These are phyloP conservation scores for Rhytidiadelphus loreus DNA, from an alignment of 225 moss, liverwort and hornwort genomes.

Conservation along the genomic window DNA sequence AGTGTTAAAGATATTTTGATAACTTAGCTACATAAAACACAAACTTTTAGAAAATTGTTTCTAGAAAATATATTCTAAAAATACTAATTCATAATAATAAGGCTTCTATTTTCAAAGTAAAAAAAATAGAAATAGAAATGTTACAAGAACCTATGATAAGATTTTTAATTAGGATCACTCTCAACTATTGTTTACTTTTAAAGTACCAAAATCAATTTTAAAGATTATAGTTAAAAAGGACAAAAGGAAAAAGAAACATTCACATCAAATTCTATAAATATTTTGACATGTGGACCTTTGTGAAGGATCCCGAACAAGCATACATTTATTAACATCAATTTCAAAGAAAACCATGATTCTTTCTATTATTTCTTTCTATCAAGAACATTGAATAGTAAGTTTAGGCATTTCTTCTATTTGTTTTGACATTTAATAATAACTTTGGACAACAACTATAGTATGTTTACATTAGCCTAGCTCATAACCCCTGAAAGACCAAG, in stretches of 20 bases:
- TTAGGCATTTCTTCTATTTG: neutral
- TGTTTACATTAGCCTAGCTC: neutral
- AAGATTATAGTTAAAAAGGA: neutral
- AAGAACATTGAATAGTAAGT: neutral
- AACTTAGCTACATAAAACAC: too few relatives aligned
- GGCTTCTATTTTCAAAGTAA: neutral
- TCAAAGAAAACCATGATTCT: rapidly evolving
- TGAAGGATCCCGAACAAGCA: rapidly evolving
- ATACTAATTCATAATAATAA: neutral
- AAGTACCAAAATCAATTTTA: rapidly evolving
- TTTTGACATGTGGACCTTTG: neutral
- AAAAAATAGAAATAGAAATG: too few relatives aligned
- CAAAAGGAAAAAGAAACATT: neutral
- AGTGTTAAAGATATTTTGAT: neutral
- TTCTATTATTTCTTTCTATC: neutral
- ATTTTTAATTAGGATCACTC: too few relatives aligned
- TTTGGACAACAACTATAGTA: neutral
- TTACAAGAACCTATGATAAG: neutral
- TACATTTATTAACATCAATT: neutral
- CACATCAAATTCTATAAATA: too few relatives aligned
- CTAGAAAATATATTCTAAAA: rapidly evolving
- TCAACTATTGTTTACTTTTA: neutral
- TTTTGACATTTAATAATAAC: neutral
- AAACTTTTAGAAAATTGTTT: neutral
- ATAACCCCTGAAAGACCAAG: too few relatives aligned